Evolutionary conservation across 2,329 filamentous ascomycete species (phyloP).

Genomic region (Diplocarpon mali): DNA sequence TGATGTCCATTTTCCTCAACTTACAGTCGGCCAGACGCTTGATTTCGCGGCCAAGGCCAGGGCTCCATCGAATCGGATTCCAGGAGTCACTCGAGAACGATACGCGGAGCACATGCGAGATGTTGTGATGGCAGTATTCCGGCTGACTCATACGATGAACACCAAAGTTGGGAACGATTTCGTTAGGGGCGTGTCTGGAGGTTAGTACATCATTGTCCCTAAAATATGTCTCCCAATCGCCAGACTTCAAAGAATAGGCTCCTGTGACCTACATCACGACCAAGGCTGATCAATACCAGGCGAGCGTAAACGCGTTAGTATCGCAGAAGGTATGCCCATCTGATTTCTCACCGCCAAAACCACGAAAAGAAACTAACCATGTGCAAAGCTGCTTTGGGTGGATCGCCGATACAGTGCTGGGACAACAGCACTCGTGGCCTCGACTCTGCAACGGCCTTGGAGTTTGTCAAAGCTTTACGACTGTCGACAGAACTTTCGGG

Average conservation of each 20-base stretch:
- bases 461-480: slow-evolving; percentile 57
- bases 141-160: slow-evolving; percentile 58
- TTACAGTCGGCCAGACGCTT: slow-evolving; percentile 65
- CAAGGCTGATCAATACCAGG: too few species aligned
- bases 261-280: too few species aligned
- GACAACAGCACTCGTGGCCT: slow-evolving; percentile 64
- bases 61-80: slow-evolving; percentile 53
- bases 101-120: slow-evolving; percentile 41
- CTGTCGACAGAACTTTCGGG: slow-evolving; percentile 51
- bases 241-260: too few species aligned
- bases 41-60: slow-evolving; percentile 60
- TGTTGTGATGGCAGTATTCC: slow-evolving; percentile 57
- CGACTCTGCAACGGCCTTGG: slow-evolving; percentile 60
- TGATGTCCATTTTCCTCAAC: slow-evolving; percentile 66
- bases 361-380: slow-evolving; percentile 33
- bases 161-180: slow-evolving; percentile 69
- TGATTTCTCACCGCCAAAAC: too few species aligned
- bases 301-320: slow-evolving; percentile 69
- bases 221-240: too few species aligned
- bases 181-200: slow-evolving; percentile 59
- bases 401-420: slow-evolving; percentile 60
- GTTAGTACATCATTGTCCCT: slow-evolving; percentile 21
- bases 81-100: slow-evolving; percentile 48
- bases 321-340: slow-evolving; percentile 48
- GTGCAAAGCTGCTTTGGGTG: slow-evolving; percentile 33